Conservation (phyloP, 192 early-diverging fungal species). For the Jimgerdemannia flammicorona region DNA sequence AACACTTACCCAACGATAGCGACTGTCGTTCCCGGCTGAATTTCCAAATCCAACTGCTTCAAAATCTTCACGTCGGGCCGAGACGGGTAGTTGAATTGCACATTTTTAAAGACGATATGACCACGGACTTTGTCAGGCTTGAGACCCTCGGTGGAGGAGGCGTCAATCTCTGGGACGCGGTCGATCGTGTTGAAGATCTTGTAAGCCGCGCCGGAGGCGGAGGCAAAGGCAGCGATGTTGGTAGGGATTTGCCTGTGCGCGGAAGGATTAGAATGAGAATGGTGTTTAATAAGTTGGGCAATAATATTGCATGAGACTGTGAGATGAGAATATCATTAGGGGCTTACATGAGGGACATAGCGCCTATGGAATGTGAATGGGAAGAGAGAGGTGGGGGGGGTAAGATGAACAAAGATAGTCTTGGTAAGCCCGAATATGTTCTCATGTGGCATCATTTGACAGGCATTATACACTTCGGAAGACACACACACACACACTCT, state of each 20-base stretch:
- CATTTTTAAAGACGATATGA: slow-evolving; percentile 69
- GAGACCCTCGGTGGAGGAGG: slow-evolving; percentile 39
- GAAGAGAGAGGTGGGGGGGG: background rate
- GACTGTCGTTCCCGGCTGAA: slow-evolving; percentile 78
- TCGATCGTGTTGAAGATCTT: slow-evolving; percentile 82
- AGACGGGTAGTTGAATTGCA: slow-evolving; percentile 83
- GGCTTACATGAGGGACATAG: background rate
- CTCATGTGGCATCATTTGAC: too few relatives aligned
- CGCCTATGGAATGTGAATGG: background rate
- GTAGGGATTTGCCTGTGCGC: slow-evolving; percentile 68
- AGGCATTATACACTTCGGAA: too few relatives aligned
- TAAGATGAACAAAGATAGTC: background rate
- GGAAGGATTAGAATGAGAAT: slow-evolving; percentile 22
- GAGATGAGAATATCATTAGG: too few relatives aligned
- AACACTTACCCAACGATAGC: slow-evolving; percentile 71
- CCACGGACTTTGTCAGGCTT: slow-evolving; percentile 50
- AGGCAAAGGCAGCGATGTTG: slow-evolving; percentile 70
- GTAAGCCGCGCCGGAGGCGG: slow-evolving; percentile 75
- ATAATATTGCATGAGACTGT: too few relatives aligned
- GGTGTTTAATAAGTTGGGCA: background rate
- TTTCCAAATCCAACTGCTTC: slow-evolving; percentile 62
- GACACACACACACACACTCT: too few relatives aligned
- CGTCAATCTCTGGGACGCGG: slow-evolving; percentile 75
- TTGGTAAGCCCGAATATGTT: too few relatives aligned
- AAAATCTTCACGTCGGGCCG: slow-evolving; percentile 81